phyloP scores from a whole-genome alignment of 148 eudicot species.

The Persicaria tinctoria region DNA sequence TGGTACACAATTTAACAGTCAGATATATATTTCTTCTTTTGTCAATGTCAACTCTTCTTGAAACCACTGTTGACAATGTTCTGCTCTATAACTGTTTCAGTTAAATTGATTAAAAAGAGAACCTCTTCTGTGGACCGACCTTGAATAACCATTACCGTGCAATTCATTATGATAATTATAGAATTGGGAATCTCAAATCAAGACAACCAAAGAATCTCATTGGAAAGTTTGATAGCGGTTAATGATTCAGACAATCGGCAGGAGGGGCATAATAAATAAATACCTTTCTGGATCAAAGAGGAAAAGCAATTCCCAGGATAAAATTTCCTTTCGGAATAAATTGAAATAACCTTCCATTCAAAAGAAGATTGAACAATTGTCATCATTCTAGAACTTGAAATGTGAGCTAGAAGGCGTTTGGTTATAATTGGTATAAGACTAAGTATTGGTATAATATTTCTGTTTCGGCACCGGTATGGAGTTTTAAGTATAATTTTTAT shows the following conservation, averaged over 20 bases:
- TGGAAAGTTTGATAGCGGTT: background rate
- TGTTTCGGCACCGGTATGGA: too few relatives aligned
- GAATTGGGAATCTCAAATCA: background rate
- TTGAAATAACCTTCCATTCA: too few relatives aligned
- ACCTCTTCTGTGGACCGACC: background rate
- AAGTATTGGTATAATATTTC: too few relatives aligned
- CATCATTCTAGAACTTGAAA: too few relatives aligned
- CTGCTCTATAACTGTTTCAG: background rate
- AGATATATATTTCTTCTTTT: background rate
- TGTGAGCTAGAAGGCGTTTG: too few relatives aligned
- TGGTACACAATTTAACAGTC: constrained; percentile 29
- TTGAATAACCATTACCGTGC: background rate
- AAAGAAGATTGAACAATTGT: too few relatives aligned
- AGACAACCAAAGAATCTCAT: background rate
- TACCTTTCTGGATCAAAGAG: background rate
- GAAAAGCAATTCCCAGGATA: background rate
- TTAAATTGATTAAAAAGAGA: background rate
- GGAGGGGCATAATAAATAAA: background rate
- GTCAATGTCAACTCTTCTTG: background rate
- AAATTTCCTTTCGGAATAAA: background rate
- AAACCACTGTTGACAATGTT: background rate
- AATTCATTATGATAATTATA: background rate
- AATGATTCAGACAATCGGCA: background rate
- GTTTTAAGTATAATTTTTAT: too few relatives aligned
- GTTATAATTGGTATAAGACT: too few relatives aligned